phyloP scores from a whole-genome alignment of 2,329 filamentous ascomycete genomes.

The Pseudogymnoascus sp. region DNA sequence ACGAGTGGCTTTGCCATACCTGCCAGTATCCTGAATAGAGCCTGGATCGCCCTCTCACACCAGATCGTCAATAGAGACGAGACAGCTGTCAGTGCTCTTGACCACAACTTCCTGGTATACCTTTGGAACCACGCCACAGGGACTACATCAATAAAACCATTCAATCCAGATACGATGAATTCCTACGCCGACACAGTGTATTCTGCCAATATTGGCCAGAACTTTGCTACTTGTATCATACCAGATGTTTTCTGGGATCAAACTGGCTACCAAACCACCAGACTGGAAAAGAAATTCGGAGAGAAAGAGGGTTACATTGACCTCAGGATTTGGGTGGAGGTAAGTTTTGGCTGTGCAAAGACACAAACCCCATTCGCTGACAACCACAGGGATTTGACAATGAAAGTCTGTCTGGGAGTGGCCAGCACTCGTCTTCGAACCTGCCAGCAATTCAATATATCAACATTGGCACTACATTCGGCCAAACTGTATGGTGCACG shows the following conservation, averaged over 20 bases:
- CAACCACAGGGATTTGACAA: neutral
- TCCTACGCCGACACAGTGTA: neutral
- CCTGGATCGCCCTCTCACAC: neutral
- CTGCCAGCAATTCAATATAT: neutral
- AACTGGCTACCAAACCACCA: neutral
- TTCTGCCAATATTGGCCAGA: neutral
- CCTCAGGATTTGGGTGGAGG: neutral
- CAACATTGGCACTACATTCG: conserved; percentile 1
- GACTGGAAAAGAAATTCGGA: neutral
- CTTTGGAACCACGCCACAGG: neutral
- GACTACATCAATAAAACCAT: neutral
- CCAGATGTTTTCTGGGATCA: neutral
- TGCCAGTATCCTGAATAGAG: neutral
- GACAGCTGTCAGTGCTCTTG: neutral
- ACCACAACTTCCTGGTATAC: neutral
- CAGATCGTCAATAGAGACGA: neutral
- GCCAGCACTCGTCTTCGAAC: neutral
- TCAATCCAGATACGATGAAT: neutral
- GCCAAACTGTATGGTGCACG: neutral
- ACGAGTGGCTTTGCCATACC: neutral
- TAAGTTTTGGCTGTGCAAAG: neutral
- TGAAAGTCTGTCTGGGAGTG: neutral
- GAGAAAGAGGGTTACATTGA: neutral
- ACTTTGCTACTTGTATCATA: neutral
- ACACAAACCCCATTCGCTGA: neutral